Conservation (phyloP, 1,284 basidiomycete species). For the Entoloma clypeatum region DNA sequence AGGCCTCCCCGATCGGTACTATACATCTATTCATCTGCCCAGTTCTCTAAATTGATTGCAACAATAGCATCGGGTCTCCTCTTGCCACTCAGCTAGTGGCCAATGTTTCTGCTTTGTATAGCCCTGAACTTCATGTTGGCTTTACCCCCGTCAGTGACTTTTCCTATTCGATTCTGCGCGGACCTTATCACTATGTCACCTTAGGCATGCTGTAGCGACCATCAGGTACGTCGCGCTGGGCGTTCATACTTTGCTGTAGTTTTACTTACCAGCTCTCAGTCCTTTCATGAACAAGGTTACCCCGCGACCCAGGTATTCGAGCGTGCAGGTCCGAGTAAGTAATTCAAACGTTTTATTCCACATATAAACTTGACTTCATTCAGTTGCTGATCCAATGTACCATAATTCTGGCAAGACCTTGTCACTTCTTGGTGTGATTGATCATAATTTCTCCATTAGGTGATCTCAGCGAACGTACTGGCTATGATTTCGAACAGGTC, state of each 20-base stretch:
- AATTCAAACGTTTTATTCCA: background rate
- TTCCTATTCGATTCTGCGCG: constrained; percentile 1
- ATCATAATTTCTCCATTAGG: constrained; percentile 33
- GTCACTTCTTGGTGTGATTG: constrained; percentile 2
- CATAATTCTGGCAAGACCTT: constrained; percentile 64
- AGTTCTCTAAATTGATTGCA: constrained; percentile 1
- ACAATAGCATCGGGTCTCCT: constrained; percentile 67
- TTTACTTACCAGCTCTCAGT: constrained; percentile 37
- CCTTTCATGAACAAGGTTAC: constrained; percentile 79
- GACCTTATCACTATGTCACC: constrained; percentile 2
- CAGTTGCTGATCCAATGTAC: constrained; percentile 83
- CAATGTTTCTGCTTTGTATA: constrained; percentile 72
- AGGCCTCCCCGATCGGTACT: constrained; percentile 64
- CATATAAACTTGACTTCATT: constrained; percentile 4
- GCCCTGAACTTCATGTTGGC: constrained; percentile 80
- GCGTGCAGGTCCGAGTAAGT: constrained; percentile 70
- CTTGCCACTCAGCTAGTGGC: constrained; percentile 73
- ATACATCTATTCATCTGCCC: constrained; percentile 1
- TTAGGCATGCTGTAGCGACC: constrained; percentile 84
- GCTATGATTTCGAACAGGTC: constrained; percentile 80
- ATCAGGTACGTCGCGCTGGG: constrained; percentile 47
- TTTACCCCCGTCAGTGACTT: constrained; percentile 48
- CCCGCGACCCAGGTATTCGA: constrained; percentile 81
- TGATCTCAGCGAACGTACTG: constrained; percentile 71
- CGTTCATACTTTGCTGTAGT: background rate